phyloP scores from a whole-genome alignment of 495 filamentous ascomycete genomes.

The Bryoglossum gracile region DNA sequence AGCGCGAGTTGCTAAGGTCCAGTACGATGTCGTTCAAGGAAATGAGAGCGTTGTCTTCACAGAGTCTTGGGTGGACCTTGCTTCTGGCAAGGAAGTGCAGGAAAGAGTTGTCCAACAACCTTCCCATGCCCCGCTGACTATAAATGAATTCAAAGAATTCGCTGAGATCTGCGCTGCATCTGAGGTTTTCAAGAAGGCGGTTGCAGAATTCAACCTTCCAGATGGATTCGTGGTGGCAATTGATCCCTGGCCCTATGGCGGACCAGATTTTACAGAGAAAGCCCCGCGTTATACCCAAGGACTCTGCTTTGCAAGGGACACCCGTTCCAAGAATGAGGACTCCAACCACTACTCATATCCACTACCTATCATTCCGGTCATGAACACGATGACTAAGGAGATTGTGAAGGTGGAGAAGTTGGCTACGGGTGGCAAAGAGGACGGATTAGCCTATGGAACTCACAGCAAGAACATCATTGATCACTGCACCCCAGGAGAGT shows the following conservation, averaged over 20 bases:
- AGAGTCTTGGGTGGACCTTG: constrained; percentile 58
- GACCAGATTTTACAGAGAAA: constrained; percentile 8
- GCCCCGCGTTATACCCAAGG: constrained; percentile 29
- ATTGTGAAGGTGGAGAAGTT: constrained; percentile 54
- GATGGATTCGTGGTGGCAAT: constrained; percentile 49
- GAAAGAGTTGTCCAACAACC: constrained; percentile 49
- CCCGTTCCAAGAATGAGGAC: constrained; percentile 46
- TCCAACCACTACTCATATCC: constrained; percentile 76
- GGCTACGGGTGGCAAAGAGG: constrained; percentile 52
- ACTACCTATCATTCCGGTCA: constrained; percentile 70
- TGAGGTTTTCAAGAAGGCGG: constrained; percentile 52
- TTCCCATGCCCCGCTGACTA: constrained; percentile 53
- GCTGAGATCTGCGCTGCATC: constrained; percentile 53
- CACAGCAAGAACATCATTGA: constrained; percentile 41
- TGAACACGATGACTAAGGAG: constrained; percentile 54
- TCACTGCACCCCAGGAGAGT: constrained; percentile 42
- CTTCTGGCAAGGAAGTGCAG: constrained; percentile 36
- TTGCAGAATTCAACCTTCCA: constrained; percentile 56
- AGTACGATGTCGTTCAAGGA: constrained; percentile 57
- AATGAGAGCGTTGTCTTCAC: constrained; percentile 52
- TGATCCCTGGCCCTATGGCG: constrained; percentile 70
- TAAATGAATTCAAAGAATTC: constrained; percentile 55
- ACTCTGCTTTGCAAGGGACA: constrained; percentile 42
- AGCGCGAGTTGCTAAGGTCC: constrained; percentile 51
- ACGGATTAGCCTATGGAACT: constrained; percentile 37